Base-by-base conservation (phyloP, 176 grass and related monocot genomes). In the Coix lacrymajobi region DNA sequence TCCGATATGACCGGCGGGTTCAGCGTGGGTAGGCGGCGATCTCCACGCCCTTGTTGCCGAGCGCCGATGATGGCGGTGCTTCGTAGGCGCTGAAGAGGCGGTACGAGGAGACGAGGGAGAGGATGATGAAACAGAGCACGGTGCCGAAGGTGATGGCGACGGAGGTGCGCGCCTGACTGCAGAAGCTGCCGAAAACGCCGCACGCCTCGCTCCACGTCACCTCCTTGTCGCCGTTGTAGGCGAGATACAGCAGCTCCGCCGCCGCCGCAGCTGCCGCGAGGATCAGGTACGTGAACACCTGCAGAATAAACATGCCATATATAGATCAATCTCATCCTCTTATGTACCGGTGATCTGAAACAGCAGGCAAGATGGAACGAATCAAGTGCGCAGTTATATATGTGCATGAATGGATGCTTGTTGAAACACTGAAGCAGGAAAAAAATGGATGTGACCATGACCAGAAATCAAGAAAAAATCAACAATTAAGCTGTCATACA, bases 191-290 rank as follows among this genome's bases (percentile, higher is more conserved):
- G 70, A 96, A 99, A 17, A 92, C 87, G 31, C 79, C 84, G 62
- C 96, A 99, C 49, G 92, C 87, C 62, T 85, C 90, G 85, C 96
- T 99, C 96, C 96, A 99, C 0, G 96, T 99, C 66, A 99, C 93
- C 54, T 82, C 83, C 79, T 87, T 80, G 83, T 93, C 91, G 39
- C 96, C 96, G n/a, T 96, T 90, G 80, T 99, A 99, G 8, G 96
- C 96, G 25, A 96, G 80, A 87, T 96, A 99, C 15, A 94, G 80
- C 37, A 96, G 77, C 89, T 96, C 96, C 43, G 89, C 78, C 38
- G 93, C 93, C 44, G 89, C 87, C 1, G 89, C 83, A 6, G 93
- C 96, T 3, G 96, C 93, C 8, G 93, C 93, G 57, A 99, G 78
- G 57, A 90, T 96, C 77, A 87, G 62, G 66, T 96, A 99, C 12